Evolutionary conservation across 1,284 basidiomycete genomes (phyloP).

Genomic region (Melanopsichium pennsylvanicum): DNA sequence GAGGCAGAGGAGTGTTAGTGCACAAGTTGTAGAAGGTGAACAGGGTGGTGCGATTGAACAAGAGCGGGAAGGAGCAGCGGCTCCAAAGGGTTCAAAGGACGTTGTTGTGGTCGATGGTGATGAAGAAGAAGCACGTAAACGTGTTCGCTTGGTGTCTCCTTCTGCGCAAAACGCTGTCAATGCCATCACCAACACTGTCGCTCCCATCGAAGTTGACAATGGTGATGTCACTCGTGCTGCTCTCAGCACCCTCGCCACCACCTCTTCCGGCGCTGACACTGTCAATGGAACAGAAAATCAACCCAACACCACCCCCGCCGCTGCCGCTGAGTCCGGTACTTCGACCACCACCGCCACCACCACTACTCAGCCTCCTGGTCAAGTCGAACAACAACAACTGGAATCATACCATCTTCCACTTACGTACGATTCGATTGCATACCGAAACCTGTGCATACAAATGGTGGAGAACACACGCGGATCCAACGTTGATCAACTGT

Average conservation of each 20-base stretch:
- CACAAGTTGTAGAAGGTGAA: too few relatives aligned
- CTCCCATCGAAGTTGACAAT: too few relatives aligned
- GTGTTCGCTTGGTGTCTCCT: conserved; percentile 24
- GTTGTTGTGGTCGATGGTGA: not conserved
- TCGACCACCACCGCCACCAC: not conserved
- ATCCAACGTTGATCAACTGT: conserved; percentile 79
- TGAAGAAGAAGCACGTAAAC: conserved; percentile 35
- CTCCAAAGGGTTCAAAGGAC: not conserved
- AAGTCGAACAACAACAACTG: conserved; percentile 1
- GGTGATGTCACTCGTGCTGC: too few relatives aligned
- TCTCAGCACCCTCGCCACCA: too few relatives aligned
- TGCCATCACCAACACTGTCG: too few relatives aligned
- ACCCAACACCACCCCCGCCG: not conserved
- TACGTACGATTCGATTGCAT: conserved; percentile 7
- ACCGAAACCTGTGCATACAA: conserved; percentile 18
- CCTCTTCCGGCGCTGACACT: too few relatives aligned
- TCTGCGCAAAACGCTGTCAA: too few relatives aligned
- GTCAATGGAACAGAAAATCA: too few relatives aligned
- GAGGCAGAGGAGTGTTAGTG: conserved; percentile 42
- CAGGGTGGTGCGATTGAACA: too few relatives aligned
- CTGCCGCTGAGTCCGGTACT: not conserved
- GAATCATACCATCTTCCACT: conserved; percentile 48
- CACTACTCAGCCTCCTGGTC: not conserved
- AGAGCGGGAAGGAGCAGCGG: not conserved
- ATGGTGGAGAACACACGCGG: conserved; percentile 31